A percentile compares a stretch with the other conserved stretches of the same genome.
These are phyloP conservation scores for Fusarium staphyleae DNA, from an alignment of 2,329 filamentous ascomycete species.

Conservation along the genomic window DNA sequence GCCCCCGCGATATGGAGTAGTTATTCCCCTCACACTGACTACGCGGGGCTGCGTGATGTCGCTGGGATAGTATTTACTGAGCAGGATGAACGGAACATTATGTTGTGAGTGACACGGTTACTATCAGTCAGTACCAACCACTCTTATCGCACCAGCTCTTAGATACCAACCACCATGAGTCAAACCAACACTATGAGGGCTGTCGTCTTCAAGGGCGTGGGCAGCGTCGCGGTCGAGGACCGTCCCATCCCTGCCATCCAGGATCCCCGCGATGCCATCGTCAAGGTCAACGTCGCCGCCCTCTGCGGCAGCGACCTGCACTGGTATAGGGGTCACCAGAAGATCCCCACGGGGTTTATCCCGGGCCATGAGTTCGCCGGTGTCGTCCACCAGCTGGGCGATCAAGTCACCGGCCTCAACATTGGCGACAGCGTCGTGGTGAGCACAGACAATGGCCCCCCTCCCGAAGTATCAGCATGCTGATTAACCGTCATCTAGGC, in stretches of 20 bases:
- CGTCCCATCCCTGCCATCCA: slow-evolving; percentile 13
- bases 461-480: no score
- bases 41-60: no score
- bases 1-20: no score
- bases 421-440: slow-evolving; percentile 9
- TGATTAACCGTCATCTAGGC: no score
- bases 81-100: no score
- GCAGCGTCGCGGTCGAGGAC: slow-evolving; percentile 7
- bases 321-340: neutral
- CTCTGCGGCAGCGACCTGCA: slow-evolving; percentile 22
- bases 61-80: no score
- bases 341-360: neutral
- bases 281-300: slow-evolving; percentile 21
- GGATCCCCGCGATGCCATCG: slow-evolving; percentile 4
- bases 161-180: no score
- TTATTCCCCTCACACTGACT: no score
- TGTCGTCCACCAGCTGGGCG: neutral
- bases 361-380: slow-evolving; percentile 13
- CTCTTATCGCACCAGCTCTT: no score
- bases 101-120: no score
- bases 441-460: no score
- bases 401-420: neutral
- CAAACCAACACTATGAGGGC: slow-evolving; percentile 14
- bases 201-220: slow-evolving; percentile 22
- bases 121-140: no score